phyloP scores from a whole-genome alignment of 805 yeast genomes.

The Wickerhamiella australiensis region DNA sequence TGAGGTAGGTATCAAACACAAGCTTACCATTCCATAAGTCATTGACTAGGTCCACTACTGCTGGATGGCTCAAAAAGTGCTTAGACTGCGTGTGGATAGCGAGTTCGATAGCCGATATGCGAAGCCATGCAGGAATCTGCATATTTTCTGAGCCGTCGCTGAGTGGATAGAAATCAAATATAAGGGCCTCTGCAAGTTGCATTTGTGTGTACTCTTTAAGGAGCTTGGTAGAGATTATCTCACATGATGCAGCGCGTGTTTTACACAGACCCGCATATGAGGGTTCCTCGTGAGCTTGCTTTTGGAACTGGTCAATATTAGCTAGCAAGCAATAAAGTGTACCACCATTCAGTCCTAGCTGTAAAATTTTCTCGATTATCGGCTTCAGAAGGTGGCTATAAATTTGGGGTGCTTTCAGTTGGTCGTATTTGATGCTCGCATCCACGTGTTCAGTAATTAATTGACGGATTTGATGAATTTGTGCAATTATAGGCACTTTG shows the following conservation, averaged over 20 bases:
- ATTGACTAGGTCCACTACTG: constrained; percentile 36
- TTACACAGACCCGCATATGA: constrained; percentile 27
- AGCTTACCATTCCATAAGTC: constrained; percentile 43
- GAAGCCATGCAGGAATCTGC: constrained; percentile 28
- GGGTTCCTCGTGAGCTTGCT: constrained; percentile 27
- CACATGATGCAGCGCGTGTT: constrained; percentile 42
- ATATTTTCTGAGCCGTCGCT: constrained; percentile 25
- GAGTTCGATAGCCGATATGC: constrained; percentile 38
- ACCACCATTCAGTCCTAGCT: constrained; percentile 23
- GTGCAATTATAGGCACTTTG: constrained; percentile 2
- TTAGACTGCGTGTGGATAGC: constrained; percentile 44
- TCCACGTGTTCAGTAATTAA: constrained; percentile 36
- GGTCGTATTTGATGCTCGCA: constrained; percentile 39
- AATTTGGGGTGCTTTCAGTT: constrained; percentile 41
- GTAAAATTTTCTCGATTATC: constrained; percentile 29
- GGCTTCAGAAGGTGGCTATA: constrained; percentile 39
- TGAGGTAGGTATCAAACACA: constrained; percentile 31
- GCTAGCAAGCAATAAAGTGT: constrained; percentile 33
- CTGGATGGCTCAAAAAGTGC: constrained; percentile 40
- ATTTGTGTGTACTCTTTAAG: constrained; percentile 33
- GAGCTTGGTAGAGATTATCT: constrained; percentile 40
- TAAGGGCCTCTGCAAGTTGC: constrained; percentile 37
- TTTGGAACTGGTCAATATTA: constrained; percentile 30
- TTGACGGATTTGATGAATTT: constrained; percentile 15
- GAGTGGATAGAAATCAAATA: constrained; percentile 37